Percentiles rank a stretch among this genome's conserved stretches.
These are phyloP conservation scores for Carex cristatella DNA, from an alignment of 176 grass and related monocot genomes.

Conservation along the genomic window DNA sequence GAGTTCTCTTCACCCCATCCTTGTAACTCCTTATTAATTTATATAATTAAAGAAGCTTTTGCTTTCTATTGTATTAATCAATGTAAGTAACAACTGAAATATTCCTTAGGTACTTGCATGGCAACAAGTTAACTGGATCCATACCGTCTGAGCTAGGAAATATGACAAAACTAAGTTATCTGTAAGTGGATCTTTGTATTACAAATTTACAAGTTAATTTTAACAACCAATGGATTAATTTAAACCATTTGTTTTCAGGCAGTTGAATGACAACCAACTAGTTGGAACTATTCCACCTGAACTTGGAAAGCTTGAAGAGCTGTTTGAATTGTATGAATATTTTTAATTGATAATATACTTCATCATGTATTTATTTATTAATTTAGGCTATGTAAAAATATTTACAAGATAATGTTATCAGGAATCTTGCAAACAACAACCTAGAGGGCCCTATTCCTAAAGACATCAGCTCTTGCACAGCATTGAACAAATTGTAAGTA, in stretches of 20 bases:
- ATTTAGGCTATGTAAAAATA: constrained; percentile 3
- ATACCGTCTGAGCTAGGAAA: constrained; percentile 91
- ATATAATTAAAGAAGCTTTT: not conserved
- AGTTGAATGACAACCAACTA: constrained; percentile 93
- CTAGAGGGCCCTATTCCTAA: constrained; percentile 79
- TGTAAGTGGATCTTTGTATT: constrained; percentile 50
- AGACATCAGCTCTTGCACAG: constrained; percentile 88
- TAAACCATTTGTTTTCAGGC: constrained; percentile 35
- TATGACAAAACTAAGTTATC: constrained; percentile 96
- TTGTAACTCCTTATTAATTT: not conserved
- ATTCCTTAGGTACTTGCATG: constrained; percentile 71
- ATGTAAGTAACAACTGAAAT: not conserved
- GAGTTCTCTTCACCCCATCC: constrained; percentile 31
- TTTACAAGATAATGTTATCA: constrained; percentile 22
- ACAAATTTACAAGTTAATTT: not conserved
- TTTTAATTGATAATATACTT: not conserved
- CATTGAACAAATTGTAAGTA: constrained; percentile 98
- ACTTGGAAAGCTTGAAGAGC: constrained; percentile 92
- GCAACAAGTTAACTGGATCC: constrained; percentile 79
- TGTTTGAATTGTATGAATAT: constrained; percentile 85
- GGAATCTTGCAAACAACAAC: constrained; percentile 95
- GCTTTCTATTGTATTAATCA: constrained; percentile 12
- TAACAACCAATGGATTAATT: not conserved
- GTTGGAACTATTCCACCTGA: constrained; percentile 82
- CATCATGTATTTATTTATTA: not conserved